A percentile compares a stretch with the other conserved stretches of the same genome.
Evolutionary conservation across 352 stramenopile genomes (phyloP).

Genomic region (Hyaloperonospora arabidopsidis): DNA sequence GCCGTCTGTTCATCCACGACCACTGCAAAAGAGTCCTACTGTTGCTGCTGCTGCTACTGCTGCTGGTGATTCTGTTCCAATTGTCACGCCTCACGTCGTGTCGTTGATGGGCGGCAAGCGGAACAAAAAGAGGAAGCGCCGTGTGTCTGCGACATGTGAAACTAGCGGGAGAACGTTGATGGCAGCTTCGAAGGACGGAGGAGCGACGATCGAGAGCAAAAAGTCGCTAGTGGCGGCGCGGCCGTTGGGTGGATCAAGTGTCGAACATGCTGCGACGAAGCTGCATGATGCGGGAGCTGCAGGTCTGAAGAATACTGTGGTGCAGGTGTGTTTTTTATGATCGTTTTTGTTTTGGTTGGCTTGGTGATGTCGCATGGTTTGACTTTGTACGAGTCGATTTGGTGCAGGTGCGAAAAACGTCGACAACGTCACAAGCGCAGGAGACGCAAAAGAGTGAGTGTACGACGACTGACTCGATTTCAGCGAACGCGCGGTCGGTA

Average conservation of each 20-base stretch:
- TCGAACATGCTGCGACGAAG: not conserved
- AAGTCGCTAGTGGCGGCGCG: not conserved
- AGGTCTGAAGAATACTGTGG: slow-evolving; percentile 13
- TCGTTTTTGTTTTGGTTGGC: too few species aligned
- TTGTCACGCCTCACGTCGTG: slow-evolving; percentile 15
- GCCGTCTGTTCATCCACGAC: not conserved
- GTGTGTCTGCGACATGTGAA: not conserved
- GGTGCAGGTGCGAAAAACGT: not conserved
- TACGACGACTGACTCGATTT: not conserved
- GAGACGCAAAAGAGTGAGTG: slow-evolving; percentile 3
- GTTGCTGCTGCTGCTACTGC: slow-evolving; percentile 1
- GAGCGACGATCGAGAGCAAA: not conserved
- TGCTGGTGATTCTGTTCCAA: too few species aligned
- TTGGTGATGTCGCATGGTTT: not conserved
- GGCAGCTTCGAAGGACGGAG: not conserved
- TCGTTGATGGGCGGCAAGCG: slow-evolving; percentile 17
- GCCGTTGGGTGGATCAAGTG: too few species aligned
- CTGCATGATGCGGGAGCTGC: not conserved
- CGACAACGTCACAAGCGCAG: not conserved
- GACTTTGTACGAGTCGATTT: not conserved
- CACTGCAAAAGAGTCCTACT: slow-evolving; percentile 7
- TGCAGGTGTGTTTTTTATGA: slow-evolving; percentile 5
- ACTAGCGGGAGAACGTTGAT: not conserved
- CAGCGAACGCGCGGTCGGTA: not conserved
- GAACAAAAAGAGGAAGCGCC: slow-evolving; percentile 24